Percentiles rank a stretch among this genome's conserved stretches.
Conservation (phyloP, 495 filamentous ascomycete species). For the Letharia lupina region DNA sequence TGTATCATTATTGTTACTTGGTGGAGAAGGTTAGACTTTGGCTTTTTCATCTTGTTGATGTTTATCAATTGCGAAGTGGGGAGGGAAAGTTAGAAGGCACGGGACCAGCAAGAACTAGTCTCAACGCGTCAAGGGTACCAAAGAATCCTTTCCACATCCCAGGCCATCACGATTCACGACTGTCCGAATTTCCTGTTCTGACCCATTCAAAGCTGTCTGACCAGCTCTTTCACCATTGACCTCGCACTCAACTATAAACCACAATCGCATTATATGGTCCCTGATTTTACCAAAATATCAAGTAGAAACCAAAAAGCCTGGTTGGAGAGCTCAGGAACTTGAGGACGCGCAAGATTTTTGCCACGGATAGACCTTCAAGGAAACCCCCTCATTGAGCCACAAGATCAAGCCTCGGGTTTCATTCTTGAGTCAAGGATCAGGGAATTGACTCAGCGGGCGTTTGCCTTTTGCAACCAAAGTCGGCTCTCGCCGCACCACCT, state of each 20-base stretch:
- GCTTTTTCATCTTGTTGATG: background rate
- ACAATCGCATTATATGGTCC: background rate
- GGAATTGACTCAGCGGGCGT: slow-evolving; percentile 6
- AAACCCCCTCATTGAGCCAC: slow-evolving; percentile 5
- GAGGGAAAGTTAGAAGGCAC: slow-evolving; percentile 14
- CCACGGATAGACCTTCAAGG: background rate
- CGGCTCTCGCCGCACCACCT: background rate
- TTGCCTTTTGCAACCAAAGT: slow-evolving; percentile 1
- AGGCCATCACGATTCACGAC: background rate
- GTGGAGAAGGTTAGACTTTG: slow-evolving; percentile 4
- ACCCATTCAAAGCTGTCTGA: background rate
- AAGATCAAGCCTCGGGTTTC: slow-evolving; percentile 7
- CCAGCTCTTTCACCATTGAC: background rate
- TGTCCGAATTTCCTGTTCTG: background rate
- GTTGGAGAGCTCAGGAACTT: background rate
- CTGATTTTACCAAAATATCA: background rate
- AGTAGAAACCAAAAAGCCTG: background rate
- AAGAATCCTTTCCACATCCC: background rate
- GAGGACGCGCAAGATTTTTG: background rate
- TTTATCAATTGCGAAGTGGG: slow-evolving; percentile 10
- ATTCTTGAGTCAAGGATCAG: background rate
- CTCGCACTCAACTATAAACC: background rate
- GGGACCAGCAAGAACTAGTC: slow-evolving; percentile 10
- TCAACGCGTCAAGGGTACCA: slow-evolving; percentile 18
- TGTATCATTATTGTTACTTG: background rate